Base-by-base conservation (phyloP, 2,329 filamentous ascomycete species). In the Fusarium luffae region DNA sequence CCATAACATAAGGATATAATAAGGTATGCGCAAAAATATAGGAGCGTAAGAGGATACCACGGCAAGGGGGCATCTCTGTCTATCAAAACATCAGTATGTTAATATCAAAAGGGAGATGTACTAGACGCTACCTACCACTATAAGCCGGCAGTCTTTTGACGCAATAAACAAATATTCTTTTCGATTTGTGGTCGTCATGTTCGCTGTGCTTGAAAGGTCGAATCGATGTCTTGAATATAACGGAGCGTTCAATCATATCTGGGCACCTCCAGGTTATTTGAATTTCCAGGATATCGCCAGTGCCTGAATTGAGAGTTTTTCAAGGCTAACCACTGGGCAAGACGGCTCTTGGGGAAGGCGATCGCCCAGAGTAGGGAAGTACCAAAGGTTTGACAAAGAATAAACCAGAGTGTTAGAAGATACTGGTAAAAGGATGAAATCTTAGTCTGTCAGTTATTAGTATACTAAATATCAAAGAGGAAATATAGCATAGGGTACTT, bases 231-330 rank as follows among this genome's bases (percentile, higher is more conserved):
- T n/a, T n/a, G 9, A 37, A 11, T 11, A 37, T 11, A 6, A 37
- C 16, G 34, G 34, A 6, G 5, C 0, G 34, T n/a, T 37, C 34
- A 37, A n/a, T 37, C 34, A 37, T 5, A 4, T 37, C 0, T 18
- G 3, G 16, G 0, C 0, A n/a, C 34, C 16, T 37, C 3, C 0
- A n/a, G 34, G 9, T 18, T 1, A 16, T 37, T 37, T 2, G 34
- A 11, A 21, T 21, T 21, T 21, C 19, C 34, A 37, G 16, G 18
- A 11, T 37, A n/a, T n/a, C 34, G 16, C 34, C 34, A 37, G 34
- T n/a, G 9, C 34, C 16, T 37, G 5, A 37, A 10, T 11, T 37
- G 16, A 18, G 6, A 2, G 1, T 37, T 0, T 37, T 37, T 37
- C 5, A 0, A 37, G 34, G 34, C 34, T 37, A 37, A 37, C 16